These are phyloP conservation scores for Orbilia oligospora DNA, from an alignment of 2,329 filamentous ascomycete species.

Conservation along the genomic window DNA sequence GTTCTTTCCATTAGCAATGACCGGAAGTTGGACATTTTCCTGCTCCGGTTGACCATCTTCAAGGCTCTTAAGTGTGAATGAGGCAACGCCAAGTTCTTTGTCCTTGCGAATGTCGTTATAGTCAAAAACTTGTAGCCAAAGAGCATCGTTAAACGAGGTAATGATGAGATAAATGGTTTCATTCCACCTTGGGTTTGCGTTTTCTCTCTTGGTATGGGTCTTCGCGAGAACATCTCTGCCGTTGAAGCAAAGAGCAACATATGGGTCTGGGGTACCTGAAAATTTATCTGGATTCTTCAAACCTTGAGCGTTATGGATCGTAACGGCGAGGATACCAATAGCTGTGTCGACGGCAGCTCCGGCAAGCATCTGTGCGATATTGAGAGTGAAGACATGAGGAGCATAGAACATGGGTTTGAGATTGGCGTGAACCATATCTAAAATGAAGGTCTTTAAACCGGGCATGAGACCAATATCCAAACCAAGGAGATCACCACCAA, in stretches of 20 bases:
- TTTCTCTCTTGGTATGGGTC: conserved; percentile 90
- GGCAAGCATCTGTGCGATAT: conserved; percentile 97
- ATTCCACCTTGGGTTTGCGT: conserved; percentile 90
- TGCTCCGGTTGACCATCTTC: conserved; percentile 80
- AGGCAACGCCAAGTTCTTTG: conserved; percentile 90
- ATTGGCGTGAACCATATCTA: conserved; percentile 95
- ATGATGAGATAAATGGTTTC: conserved; percentile 97
- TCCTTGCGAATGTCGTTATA: conserved; percentile 97
- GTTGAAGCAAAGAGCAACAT: conserved; percentile 87
- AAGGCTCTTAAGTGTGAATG: conserved; percentile 85
- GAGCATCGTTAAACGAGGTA: conserved; percentile 87
- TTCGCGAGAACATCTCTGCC: conserved; percentile 83
- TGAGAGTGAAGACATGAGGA: conserved; percentile 97
- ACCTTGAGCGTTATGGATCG: conserved; percentile 89
- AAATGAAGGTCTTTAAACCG: conserved; percentile 91
- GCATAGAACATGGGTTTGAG: conserved; percentile 97
- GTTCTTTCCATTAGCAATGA: conserved; percentile 85
- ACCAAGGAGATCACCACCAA: conserved; percentile 93
- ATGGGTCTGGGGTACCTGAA: conserved; percentile 90
- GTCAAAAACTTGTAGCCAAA: conserved; percentile 89
- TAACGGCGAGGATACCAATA: conserved; percentile 92
- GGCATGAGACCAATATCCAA: conserved; percentile 99
- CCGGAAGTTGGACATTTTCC: conserved; percentile 87
- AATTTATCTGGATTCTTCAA: conserved; percentile 97
- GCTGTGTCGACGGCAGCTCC: conserved; percentile 95